A percentile compares a stretch with the other conserved stretches of the same genome.
phyloP scores from a whole-genome alignment of 2,329 filamentous ascomycete species.

The Verticillium dahliae region DNA sequence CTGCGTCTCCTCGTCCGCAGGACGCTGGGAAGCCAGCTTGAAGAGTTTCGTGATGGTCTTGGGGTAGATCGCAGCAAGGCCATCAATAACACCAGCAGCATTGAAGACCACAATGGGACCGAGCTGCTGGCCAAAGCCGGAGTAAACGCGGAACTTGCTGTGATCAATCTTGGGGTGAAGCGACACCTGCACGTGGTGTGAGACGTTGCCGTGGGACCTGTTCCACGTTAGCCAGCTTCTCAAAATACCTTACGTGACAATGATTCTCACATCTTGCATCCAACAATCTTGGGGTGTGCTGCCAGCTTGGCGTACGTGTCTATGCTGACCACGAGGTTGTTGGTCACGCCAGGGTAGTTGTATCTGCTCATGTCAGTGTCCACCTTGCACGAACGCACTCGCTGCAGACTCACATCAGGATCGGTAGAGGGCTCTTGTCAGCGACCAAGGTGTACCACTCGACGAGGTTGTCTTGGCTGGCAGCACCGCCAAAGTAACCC shows the following conservation, averaged over 20 bases:
- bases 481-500: conserved; percentile 56
- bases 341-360: conserved; percentile 59
- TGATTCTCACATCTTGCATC: conserved; percentile 49
- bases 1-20: conserved; percentile 32
- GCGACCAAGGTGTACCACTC: conserved; percentile 58
- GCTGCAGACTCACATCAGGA: conserved; percentile 44
- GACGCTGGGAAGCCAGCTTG: conserved; percentile 30
- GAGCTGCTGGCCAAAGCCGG: conserved; percentile 60
- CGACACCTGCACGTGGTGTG: conserved; percentile 56
- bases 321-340: conserved; percentile 52
- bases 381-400: too few species aligned
- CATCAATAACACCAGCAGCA: conserved; percentile 60
- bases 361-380: conserved; percentile 24
- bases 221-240: not conserved
- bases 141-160: conserved; percentile 55
- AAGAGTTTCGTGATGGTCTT: conserved; percentile 54
- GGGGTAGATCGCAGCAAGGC: conserved; percentile 58
- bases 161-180: conserved; percentile 55
- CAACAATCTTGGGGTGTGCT: conserved; percentile 58
- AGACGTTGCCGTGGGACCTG: conserved; percentile 56
- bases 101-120: conserved; percentile 57
- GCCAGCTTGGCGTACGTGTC: conserved; percentile 52
- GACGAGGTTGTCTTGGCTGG: conserved; percentile 50
- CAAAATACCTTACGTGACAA: not conserved
- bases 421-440: conserved; percentile 50